Evolutionary conservation across 257 asterid genomes (phyloP).

Genomic region (Solanum medicagineum): DNA sequence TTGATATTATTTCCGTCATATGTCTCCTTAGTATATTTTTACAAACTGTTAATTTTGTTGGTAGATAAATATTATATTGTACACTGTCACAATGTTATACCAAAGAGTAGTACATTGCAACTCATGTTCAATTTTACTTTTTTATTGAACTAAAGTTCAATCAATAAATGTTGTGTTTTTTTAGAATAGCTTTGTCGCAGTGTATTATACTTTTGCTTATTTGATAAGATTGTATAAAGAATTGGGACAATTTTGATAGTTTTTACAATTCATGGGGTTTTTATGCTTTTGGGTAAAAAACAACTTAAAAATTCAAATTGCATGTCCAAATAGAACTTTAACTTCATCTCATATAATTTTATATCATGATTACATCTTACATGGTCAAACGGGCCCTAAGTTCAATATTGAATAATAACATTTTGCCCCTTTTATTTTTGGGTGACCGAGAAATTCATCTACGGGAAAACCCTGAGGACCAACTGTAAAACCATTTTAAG

Average conservation of each 20-base stretch:
- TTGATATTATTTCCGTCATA: neutral
- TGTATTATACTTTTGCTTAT: neutral
- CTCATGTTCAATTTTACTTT: neutral
- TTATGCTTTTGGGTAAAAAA: neutral
- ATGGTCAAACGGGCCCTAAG: neutral
- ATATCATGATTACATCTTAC: neutral
- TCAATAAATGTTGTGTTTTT: neutral
- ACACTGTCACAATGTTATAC: neutral
- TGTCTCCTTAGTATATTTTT: neutral
- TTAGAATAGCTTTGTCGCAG: neutral
- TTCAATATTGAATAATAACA: neutral
- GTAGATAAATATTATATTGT: neutral
- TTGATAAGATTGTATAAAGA: neutral
- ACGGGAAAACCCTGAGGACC: neutral
- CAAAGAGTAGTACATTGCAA: neutral
- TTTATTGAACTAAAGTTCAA: neutral
- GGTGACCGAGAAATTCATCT: neutral
- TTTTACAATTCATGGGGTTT: neutral
- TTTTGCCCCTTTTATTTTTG: neutral
- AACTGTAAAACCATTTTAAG: neutral
- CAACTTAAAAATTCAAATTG: neutral
- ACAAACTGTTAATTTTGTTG: neutral
- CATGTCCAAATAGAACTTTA: neutral
- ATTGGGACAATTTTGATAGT: neutral
- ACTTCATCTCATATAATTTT: neutral